phyloP scores from a whole-genome alignment of 768 basidiomycete genomes.

The Russula abietina region DNA sequence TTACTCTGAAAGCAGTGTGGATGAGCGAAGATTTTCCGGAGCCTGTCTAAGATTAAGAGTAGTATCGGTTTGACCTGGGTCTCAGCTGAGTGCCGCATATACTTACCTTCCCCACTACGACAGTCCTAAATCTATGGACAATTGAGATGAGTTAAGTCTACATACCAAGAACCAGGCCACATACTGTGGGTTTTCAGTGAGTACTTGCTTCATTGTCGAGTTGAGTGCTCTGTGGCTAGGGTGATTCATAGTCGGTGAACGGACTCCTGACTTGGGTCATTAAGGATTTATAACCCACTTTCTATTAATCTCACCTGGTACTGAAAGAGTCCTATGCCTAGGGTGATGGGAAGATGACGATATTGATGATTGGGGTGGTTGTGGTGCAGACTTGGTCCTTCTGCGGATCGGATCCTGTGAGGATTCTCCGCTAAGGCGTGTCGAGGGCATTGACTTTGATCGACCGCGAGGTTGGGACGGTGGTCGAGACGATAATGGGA shows the following conservation, averaged over 20 bases:
- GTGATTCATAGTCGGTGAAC: neutral
- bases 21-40: slow-evolving; percentile 5
- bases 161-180: neutral
- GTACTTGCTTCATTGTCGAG: neutral
- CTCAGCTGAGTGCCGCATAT: neutral
- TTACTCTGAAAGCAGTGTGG: neutral
- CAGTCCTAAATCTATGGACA: neutral
- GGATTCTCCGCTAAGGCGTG: neutral
- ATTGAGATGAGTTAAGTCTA: neutral
- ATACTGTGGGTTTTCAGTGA: neutral
- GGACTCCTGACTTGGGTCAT: neutral
- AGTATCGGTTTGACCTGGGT: neutral
- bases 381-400: neutral
- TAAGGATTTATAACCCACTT: neutral
- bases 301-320: neutral
- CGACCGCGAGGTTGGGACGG: neutral
- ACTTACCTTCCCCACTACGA: neutral
- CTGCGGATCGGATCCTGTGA: neutral
- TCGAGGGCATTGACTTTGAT: neutral
- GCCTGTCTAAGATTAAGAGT: neutral
- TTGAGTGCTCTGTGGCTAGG: neutral
- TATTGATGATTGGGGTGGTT: neutral
- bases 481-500: neutral
- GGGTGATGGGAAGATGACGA: neutral
- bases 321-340: neutral